Evolutionary conservation across 306 rosid genomes (phyloP), one percentile per base, ranked within the genome.

Genomic region (Rosa lucieae): DNA sequence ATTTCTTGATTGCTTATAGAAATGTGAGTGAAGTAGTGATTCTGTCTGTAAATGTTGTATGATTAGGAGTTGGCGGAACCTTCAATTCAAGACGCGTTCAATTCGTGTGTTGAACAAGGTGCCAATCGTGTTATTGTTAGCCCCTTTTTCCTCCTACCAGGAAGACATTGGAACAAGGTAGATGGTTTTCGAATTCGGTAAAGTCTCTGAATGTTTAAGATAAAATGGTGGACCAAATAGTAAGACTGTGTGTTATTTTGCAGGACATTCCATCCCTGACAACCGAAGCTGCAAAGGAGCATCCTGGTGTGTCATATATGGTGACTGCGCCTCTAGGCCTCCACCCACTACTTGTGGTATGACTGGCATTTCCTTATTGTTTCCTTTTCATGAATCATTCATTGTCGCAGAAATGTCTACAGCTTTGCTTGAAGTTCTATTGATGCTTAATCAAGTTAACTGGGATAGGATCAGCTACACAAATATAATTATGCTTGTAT

Each of bases 181-280:
- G 26, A 7, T 55, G 23, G 23, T 20, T 44, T 32, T 32, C 37
- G 37, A 32, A 32, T 32, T 44, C 2, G 47, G 10, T 44, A 43
- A 43, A 43, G 6, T 51, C 32, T 77, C 6, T 53, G 65, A 48
- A 47, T 79, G 65, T 29, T 58, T 0, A 20, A 55, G 66, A 48
- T 21, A 1, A 67, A 17, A 67, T 42, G 49, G 23, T 75, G 26
- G 61, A 74, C 13, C 40, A 23, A 13, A 10, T 51, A 48, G 3
- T 56, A 21, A n/a, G 32, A n/a, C 32, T 56, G 2, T 49, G 5
- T 32, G 1, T 48, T 67, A 68, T 73, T 73, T 70, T 72, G 76
- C 95, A 91, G 99, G 99, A 93, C 70, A 95, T 95, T 80, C 98
- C 99, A 77, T 90, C 97, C 40, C 92, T 93, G 39, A 86, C 98